These are phyloP conservation scores for Mycena galericulata DNA, from an alignment of 768 basidiomycete genomes.

Conservation along the genomic window DNA sequence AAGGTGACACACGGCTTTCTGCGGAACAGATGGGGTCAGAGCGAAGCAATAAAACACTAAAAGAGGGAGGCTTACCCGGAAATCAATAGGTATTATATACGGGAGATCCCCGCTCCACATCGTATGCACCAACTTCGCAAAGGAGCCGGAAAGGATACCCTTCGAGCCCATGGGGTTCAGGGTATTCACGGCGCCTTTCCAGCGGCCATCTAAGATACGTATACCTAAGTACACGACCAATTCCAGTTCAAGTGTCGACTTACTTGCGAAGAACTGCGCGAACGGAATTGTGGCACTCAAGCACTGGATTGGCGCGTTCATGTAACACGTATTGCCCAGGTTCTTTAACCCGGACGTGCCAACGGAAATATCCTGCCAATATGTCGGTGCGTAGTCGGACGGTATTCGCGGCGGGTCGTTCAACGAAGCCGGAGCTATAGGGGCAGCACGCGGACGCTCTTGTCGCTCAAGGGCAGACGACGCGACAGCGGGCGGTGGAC, in stretches of 20 bases:
- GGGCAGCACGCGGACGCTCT: constrained; percentile 50
- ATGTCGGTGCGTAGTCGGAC: constrained; percentile 84
- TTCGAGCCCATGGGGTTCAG: constrained; percentile 90
- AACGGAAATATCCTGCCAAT: constrained; percentile 86
- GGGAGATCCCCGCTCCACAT: constrained; percentile 91
- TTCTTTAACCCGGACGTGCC: constrained; percentile 93
- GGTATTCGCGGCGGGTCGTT: constrained; percentile 71
- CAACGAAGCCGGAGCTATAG: not conserved
- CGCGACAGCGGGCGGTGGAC: constrained; percentile 86
- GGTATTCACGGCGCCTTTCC: constrained; percentile 87
- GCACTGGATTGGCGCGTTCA: constrained; percentile 98
- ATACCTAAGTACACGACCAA: constrained; percentile 23
- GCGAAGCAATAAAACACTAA: not conserved
- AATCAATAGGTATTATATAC: constrained; percentile 83
- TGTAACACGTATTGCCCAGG: constrained; percentile 97
- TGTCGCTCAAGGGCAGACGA: constrained; percentile 78
- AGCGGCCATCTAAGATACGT: constrained; percentile 70
- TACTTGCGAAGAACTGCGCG: constrained; percentile 91
- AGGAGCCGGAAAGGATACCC: constrained; percentile 83
- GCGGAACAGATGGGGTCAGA: not conserved
- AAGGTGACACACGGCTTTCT: constrained; percentile 63
- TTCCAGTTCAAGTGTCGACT: constrained; percentile 34
- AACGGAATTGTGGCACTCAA: constrained; percentile 95
- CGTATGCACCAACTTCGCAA: constrained; percentile 84
- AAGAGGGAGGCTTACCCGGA: constrained; percentile 70